Evolutionary conservation across 1,284 basidiomycete species (phyloP).

Genomic region (Agroathelia rolfsii): DNA sequence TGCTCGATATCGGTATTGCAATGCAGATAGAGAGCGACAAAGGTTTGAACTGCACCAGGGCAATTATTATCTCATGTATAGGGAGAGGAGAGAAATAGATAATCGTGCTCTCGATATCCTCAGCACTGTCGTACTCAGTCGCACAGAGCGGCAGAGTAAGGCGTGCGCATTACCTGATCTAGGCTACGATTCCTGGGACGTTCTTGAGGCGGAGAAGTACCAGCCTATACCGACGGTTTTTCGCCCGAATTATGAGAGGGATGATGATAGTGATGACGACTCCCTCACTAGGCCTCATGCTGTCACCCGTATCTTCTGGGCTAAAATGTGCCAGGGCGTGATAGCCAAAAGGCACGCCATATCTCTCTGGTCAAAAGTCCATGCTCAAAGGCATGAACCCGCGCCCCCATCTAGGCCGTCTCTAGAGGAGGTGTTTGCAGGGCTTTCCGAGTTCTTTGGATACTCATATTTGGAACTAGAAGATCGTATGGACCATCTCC

Average conservation of each 20-base stretch:
- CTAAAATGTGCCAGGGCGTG: conserved; percentile 29
- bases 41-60: conserved; percentile 20
- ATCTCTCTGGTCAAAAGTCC: conserved; percentile 28
- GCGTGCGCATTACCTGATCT: conserved; percentile 26
- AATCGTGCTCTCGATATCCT: conserved; percentile 29
- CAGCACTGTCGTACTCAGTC: conserved; percentile 26
- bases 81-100: conserved; percentile 33
- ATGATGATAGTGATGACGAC: conserved; percentile 11
- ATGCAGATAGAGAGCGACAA: conserved; percentile 24
- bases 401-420: too few species aligned
- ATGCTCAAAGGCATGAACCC: too few species aligned
- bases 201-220: conserved; percentile 28
- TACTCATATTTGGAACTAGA: conserved; percentile 22
- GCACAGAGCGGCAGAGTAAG: conserved; percentile 24
- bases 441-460: conserved; percentile 47
- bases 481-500: conserved; percentile 20
- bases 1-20: conserved; percentile 32
- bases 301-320: conserved; percentile 46
- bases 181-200: conserved; percentile 47
- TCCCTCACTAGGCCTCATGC: conserved; percentile 22
- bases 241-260: conserved; percentile 8
- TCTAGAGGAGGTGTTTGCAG: conserved; percentile 26
- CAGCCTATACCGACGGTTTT: conserved; percentile 25
- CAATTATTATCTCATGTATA: conserved; percentile 39
- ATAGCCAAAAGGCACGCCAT: conserved; percentile 37